A percentile compares a stretch with the other conserved stretches of the same genome.
Evolutionary conservation across 2,329 filamentous ascomycete species (phyloP).

Genomic region (Ceratocystis diversiconidia): DNA sequence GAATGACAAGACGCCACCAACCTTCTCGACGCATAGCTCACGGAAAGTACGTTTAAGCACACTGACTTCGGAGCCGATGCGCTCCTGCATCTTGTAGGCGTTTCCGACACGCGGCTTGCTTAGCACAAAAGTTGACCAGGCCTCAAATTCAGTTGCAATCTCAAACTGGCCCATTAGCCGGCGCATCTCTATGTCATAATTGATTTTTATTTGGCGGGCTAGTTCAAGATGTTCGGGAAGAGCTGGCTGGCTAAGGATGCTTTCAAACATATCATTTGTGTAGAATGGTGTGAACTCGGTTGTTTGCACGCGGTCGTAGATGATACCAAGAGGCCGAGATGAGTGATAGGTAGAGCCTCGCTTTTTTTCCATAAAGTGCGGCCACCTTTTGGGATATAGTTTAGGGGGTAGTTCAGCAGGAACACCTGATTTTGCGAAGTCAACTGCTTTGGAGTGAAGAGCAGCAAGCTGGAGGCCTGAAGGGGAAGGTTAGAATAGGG

Average conservation of each 20-base stretch:
- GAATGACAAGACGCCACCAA: slow-evolving; percentile 34
- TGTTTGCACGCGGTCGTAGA: slow-evolving; percentile 61
- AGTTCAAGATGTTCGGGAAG: slow-evolving; percentile 39
- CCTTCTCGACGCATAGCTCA: slow-evolving; percentile 48
- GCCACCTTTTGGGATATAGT: slow-evolving; percentile 51
- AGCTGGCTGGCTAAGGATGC: slow-evolving; percentile 50
- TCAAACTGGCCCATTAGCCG: slow-evolving; percentile 76
- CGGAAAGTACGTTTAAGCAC: slow-evolving; percentile 56
- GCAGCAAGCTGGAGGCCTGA: slow-evolving; percentile 54
- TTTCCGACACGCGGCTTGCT: slow-evolving; percentile 54
- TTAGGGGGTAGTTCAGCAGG: slow-evolving; percentile 52
- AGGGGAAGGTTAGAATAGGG: not conserved
- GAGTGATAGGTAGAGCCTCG: slow-evolving; percentile 49
- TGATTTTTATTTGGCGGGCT: slow-evolving; percentile 52
- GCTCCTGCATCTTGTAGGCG: slow-evolving; percentile 80
- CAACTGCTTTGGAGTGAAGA: slow-evolving; percentile 81
- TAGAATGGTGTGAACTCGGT: slow-evolving; percentile 62
- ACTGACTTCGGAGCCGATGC: slow-evolving; percentile 54
- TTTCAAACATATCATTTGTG: slow-evolving; percentile 56
- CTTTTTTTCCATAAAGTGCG: slow-evolving; percentile 74
- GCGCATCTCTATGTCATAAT: slow-evolving; percentile 64
- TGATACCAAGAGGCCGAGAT: slow-evolving; percentile 54
- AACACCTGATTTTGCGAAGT: slow-evolving; percentile 82
- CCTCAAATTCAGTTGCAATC: slow-evolving; percentile 77
- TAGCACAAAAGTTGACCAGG: slow-evolving; percentile 77